A percentile compares a stretch with the other conserved stretches of the same genome.
Evolutionary conservation across 2,329 filamentous ascomycete species (phyloP).

Genomic region (Penicillium janthinellum): DNA sequence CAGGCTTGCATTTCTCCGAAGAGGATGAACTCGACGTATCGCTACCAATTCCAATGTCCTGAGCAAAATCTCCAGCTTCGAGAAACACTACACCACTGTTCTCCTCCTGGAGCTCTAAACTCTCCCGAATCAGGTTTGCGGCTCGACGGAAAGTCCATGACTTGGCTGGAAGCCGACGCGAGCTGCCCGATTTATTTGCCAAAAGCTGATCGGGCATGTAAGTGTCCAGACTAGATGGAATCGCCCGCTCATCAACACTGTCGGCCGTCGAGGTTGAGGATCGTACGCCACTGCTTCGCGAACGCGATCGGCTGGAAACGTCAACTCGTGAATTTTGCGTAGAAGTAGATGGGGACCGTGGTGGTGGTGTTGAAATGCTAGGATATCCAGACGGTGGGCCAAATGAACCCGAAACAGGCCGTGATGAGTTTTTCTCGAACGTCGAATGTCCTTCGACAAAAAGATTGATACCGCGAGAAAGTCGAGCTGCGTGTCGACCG

Average conservation of each 20-base stretch:
- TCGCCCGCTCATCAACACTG: not conserved
- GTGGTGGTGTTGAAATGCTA: not conserved
- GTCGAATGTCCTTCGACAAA: slow-evolving; percentile 13
- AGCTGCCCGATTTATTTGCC: not conserved
- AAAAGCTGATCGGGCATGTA: not conserved
- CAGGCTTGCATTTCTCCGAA: not conserved
- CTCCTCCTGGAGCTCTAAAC: slow-evolving; percentile 14
- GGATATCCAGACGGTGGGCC: not conserved
- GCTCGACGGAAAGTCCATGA: slow-evolving; percentile 24
- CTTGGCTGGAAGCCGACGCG: slow-evolving; percentile 6
- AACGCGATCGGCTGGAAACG: not conserved
- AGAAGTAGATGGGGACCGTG: not conserved
- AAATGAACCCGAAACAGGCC: not conserved
- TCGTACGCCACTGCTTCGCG: not conserved
- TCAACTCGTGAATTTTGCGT: not conserved
- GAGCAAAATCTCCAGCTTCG: not conserved
- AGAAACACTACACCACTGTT: slow-evolving; percentile 20
- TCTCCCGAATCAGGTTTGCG: slow-evolving; percentile 24
- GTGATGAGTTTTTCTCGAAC: not conserved
- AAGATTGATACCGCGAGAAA: slow-evolving; percentile 14
- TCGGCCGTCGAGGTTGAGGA: not conserved
- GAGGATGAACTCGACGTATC: not conserved
- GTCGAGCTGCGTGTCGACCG: slow-evolving; percentile 8
- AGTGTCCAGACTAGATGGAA: not conserved
- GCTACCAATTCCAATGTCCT: not conserved